Evolutionary conservation across 2,329 filamentous ascomycete genomes (phyloP).

Genomic region (Penicillium janthinellum): DNA sequence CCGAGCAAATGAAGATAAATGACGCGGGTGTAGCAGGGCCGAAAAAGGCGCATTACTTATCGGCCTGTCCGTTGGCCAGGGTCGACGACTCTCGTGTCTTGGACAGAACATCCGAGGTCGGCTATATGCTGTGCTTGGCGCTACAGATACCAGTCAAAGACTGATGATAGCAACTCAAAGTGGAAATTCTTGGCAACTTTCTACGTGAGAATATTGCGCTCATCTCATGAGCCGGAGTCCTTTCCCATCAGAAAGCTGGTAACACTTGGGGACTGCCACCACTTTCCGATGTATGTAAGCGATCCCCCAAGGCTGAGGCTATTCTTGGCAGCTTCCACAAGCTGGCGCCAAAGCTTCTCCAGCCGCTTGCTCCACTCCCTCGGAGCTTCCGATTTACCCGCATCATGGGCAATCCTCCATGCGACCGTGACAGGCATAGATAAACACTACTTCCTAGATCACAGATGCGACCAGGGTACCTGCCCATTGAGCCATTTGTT

Average conservation of each 20-base stretch:
- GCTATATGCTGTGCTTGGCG: background rate
- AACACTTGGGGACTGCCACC: background rate
- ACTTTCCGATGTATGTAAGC: background rate
- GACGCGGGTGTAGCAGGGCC: background rate
- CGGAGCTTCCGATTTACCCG: background rate
- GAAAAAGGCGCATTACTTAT: slow-evolving; percentile 4
- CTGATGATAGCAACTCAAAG: background rate
- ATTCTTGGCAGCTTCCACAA: background rate
- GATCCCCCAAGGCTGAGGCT: background rate
- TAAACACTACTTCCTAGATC: background rate
- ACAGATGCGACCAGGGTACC: background rate
- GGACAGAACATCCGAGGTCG: background rate
- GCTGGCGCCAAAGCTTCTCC: background rate
- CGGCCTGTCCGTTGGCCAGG: background rate
- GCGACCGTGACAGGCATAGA: background rate
- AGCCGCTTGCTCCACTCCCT: background rate
- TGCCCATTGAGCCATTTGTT: background rate
- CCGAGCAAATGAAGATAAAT: background rate
- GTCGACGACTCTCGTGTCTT: background rate
- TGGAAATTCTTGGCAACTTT: too few species aligned
- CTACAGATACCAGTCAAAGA: background rate
- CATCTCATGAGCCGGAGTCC: too few species aligned
- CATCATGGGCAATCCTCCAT: background rate
- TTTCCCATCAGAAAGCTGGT: background rate
- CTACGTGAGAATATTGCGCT: too few species aligned